Evolutionary conservation across 140 eudicot species (phyloP), one percentile per base, ranked within the genome.

Genomic region (Oenanthe javanica): DNA sequence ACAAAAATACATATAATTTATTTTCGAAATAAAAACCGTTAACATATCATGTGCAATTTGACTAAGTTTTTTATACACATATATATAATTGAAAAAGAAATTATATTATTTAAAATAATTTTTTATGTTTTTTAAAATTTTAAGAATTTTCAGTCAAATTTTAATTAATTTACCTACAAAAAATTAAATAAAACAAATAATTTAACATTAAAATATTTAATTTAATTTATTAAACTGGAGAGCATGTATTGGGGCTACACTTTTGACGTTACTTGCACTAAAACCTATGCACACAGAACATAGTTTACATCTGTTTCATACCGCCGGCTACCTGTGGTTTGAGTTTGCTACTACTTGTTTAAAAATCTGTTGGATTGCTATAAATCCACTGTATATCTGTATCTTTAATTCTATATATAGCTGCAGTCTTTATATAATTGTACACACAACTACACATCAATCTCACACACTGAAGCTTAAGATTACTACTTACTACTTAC

Each of bases 261-360:
- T 21, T 21, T n/a, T 9, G 18, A 64, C 42, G 38, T 9, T 25
- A 27, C 15, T n/a, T 2, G 40, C 43, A 64, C 42, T 9, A 64
- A 64, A 64, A 25, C 72, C 15, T 4, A 13, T 31, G 36, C 36
- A 31, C 36, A 25, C 18, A 64, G 72, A 27, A 66, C 72, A 66
- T 27, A 6, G 72, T 66, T 23, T 66, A 66, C 40, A 21, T 4
- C 31, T 8, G 9, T 13, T 8, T 27, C 9, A 66, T 23, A 66
- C 72, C 72, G 10, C 18, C 72, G 16, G 45, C 76, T 36, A 71
- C 76, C 76, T 14, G 47, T 71, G n/a, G 76, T 71, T 71, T 71
- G 50, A 31, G 50, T 13, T 36, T 36, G 40, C 40, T 27, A 49
- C 49, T 71, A 16, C 36, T 31, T 31, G 76, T 71, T 71, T 71